Percentiles rank a stretch among this genome's conserved stretches.
phyloP scores from a whole-genome alignment of 108 stramenopile genomes.

The Schizochytrium sp. region DNA sequence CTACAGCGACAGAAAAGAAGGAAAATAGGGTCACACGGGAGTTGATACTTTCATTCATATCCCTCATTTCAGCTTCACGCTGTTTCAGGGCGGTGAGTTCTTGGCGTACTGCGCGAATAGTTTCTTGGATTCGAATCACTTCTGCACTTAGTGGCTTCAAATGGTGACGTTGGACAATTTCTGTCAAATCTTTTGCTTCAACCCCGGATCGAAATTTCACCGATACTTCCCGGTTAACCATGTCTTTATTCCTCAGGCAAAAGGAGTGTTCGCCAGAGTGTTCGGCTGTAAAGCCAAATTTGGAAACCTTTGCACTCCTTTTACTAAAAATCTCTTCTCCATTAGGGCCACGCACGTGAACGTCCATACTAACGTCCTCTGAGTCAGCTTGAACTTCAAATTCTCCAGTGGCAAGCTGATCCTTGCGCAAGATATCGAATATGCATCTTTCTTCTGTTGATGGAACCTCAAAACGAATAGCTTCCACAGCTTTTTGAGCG shows the following conservation, averaged over 20 bases:
- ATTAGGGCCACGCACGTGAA: slow-evolving; percentile 37
- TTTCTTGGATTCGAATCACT: slow-evolving; percentile 47
- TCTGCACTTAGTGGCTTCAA: slow-evolving; percentile 34
- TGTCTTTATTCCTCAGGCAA: slow-evolving; percentile 46
- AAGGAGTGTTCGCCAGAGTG: not conserved
- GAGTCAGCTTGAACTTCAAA: slow-evolving; percentile 12
- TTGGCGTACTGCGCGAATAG: slow-evolving; percentile 1
- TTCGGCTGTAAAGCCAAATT: slow-evolving; percentile 49
- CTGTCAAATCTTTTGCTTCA: slow-evolving; percentile 44
- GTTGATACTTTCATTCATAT: slow-evolving; percentile 57
- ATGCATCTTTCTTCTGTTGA: slow-evolving; percentile 13
- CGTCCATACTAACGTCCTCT: slow-evolving; percentile 24
- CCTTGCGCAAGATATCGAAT: slow-evolving; percentile 40
- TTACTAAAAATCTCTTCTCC: slow-evolving; percentile 54
- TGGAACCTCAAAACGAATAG: not conserved
- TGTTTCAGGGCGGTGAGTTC: slow-evolving; percentile 30
- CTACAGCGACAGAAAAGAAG: slow-evolving; percentile 36
- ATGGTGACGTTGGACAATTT: slow-evolving; percentile 38
- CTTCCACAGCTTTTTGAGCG: too few species aligned
- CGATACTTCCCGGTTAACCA: not conserved
- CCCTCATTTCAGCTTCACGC: slow-evolving; percentile 32
- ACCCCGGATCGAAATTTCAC: slow-evolving; percentile 39
- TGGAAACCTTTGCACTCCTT: not conserved
- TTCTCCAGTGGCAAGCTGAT: slow-evolving; percentile 57
- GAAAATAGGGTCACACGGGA: slow-evolving; percentile 20